Evolutionary conservation across 495 filamentous ascomycete genomes (phyloP).

Genomic region (Lasiosphaeris hirsuta): DNA sequence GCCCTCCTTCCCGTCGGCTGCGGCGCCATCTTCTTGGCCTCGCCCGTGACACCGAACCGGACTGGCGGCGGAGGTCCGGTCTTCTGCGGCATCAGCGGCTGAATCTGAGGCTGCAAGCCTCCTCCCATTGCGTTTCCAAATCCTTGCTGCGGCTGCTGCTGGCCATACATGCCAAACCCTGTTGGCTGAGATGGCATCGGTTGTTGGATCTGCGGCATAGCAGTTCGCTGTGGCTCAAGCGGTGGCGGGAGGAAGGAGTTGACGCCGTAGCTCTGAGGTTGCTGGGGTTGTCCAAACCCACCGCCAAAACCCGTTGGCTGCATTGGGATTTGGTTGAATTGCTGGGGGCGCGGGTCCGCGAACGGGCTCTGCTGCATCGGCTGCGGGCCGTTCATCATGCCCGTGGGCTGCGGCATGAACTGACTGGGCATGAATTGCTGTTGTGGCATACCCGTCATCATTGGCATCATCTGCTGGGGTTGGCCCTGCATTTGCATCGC

Average conservation of each 20-base stretch:
- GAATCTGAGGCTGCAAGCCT: constrained; percentile 20
- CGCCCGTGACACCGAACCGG: constrained; percentile 74
- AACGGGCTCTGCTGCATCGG: constrained; percentile 38
- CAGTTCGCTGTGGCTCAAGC: constrained; percentile 46
- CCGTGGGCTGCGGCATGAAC: constrained; percentile 46
- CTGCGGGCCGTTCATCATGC: constrained; percentile 34
- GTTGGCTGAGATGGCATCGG: constrained; percentile 64
- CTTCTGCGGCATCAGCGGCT: constrained; percentile 74
- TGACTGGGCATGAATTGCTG: constrained; percentile 56
- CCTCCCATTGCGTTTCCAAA: constrained; percentile 34
- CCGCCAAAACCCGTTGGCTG: constrained; percentile 63
- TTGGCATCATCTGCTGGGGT: constrained; percentile 32
- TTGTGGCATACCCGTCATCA: constrained; percentile 44
- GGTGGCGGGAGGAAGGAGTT: constrained; percentile 54
- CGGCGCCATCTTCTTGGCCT: constrained; percentile 71
- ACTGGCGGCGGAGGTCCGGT: constrained; percentile 91
- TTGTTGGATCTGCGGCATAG: constrained; percentile 48
- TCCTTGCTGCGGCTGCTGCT: constrained; percentile 53
- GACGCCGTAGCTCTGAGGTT: constrained; percentile 50
- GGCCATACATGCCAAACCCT: constrained; percentile 56
- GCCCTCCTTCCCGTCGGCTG: constrained; percentile 89
- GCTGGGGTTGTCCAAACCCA: constrained; percentile 48
- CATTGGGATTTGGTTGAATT: constrained; percentile 49
- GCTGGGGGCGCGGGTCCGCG: constrained; percentile 50
- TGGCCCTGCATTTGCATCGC: constrained; percentile 24